Conservation (phyloP, 805 yeast species). For the Hanseniaspora nectarophila region DNA sequence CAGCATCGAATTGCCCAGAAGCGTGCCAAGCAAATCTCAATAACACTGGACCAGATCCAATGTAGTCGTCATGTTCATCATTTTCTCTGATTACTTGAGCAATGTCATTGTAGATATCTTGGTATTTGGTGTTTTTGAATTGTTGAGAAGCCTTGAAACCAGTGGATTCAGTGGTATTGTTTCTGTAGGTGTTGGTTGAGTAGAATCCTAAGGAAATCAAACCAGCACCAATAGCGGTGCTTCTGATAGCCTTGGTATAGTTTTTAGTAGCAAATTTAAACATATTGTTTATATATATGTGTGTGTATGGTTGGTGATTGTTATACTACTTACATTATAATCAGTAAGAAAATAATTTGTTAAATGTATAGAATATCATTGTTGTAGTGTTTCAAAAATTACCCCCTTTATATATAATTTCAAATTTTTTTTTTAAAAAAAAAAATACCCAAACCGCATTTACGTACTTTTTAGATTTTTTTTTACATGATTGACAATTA, state of each 20-base stretch:
- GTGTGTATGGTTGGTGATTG: neutral
- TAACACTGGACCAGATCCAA: conserved; percentile 64
- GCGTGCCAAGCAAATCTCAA: conserved; percentile 80
- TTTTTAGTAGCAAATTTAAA: neutral
- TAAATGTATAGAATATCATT: too few relatives aligned
- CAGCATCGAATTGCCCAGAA: conserved; percentile 64
- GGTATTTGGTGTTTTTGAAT: conserved; percentile 40
- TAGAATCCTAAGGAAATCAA: conserved; percentile 19
- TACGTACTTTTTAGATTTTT: too few relatives aligned
- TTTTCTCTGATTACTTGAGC: conserved; percentile 48
- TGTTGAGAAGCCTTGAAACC: conserved; percentile 27
- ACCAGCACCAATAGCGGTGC: conserved; percentile 22
- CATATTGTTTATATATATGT: neutral
- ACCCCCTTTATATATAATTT: too few relatives aligned
- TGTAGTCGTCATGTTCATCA: conserved; percentile 50
- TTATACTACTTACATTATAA: too few relatives aligned
- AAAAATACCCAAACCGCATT: too few relatives aligned
- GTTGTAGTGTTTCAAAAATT: too few relatives aligned
- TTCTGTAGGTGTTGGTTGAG: conserved; percentile 19
- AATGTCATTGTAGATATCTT: conserved; percentile 58
- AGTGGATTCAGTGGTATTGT: conserved; percentile 23
- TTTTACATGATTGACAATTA: too few relatives aligned
- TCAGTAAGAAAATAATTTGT: too few relatives aligned
- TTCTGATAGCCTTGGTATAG: conserved; percentile 1
- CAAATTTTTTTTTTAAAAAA: too few relatives aligned